Percentiles rank a stretch among this genome's conserved stretches.
These are phyloP conservation scores for Tetracladium setigerum DNA, from an alignment of 495 filamentous ascomycete species.

Conservation along the genomic window DNA sequence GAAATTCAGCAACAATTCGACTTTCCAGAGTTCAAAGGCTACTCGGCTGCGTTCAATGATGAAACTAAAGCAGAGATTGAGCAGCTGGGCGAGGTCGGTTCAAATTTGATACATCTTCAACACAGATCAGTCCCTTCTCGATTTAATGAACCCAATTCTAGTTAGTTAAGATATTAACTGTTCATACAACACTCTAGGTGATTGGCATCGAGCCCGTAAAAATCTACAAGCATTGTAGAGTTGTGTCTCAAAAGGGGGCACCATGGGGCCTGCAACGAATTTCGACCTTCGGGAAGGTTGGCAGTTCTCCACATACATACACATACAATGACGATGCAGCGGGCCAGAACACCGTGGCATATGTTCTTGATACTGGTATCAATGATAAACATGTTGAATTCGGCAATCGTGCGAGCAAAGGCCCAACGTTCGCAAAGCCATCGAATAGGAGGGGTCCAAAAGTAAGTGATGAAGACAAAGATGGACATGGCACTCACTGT, in stretches of 20 bases:
- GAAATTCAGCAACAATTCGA: too few species aligned
- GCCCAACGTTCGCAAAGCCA: conserved; percentile 41
- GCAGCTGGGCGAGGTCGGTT: too few species aligned
- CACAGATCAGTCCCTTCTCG: too few species aligned
- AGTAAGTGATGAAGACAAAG: conserved; percentile 28
- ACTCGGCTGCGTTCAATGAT: too few species aligned
- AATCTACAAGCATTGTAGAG: too few species aligned
- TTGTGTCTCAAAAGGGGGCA: conserved; percentile 30
- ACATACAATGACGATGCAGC: conserved; percentile 51
- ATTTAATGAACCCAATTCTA: too few species aligned
- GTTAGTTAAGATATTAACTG: too few species aligned
- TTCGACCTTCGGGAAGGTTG: conserved; percentile 34
- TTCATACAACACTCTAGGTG: too few species aligned
- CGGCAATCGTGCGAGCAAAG: conserved; percentile 40
- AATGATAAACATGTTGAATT: conserved; percentile 45
- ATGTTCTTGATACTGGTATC: conserved; percentile 52
- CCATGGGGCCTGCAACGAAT: conserved; percentile 54
- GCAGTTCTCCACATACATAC: conserved; percentile 24
- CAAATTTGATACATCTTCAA: too few species aligned
- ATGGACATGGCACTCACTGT: conserved; percentile 60
- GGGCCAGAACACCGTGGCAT: conserved; percentile 45
- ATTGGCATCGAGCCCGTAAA: too few species aligned
- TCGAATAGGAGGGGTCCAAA: conserved; percentile 9
- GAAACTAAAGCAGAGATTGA: too few species aligned
- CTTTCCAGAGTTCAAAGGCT: too few species aligned